Evolutionary conservation across 177 flowering plant genomes (phyloP), one percentile per base, ranked within the genome.

Genomic region (Vitis hybrid): DNA sequence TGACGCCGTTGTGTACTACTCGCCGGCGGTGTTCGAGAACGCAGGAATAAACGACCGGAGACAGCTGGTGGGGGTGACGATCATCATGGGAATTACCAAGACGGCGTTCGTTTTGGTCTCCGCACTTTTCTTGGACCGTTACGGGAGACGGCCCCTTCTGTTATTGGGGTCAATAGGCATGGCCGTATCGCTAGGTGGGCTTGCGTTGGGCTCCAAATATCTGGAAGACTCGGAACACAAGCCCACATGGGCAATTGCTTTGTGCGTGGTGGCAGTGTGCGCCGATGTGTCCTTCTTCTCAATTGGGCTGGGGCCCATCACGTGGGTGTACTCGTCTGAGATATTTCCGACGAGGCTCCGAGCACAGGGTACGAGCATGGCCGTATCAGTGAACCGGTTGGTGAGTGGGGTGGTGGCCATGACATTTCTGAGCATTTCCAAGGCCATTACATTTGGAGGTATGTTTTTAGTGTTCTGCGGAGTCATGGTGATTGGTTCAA

Each of bases 221-320:
- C 79, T 89, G 0, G 81, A 82, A 70, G 62, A 67, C 2, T 76
- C 90, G 0, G 54, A 40, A 3, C 16, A 14, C 4, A 88, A 85
- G 77, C 89, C 89, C 1, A 9, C 12, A 5, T 94, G 97, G 98
- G 97, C 93, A 0, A 81, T 91, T 0, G 83, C 61, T 0, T 0
- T 91, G 64, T 77, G 85, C 16, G 82, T 90, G 7, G 69, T 91
- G 11, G 86, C 94, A 0, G 86, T 90, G 0, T 93, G 96, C 59
- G 85, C 88, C 1, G 85, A 76, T 30, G 93, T 86, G 3, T 86
- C 95, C 0, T 90, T 88, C 78, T 93, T 95, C 52, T 89, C 93
- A 1, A 88, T 93, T 56, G 99, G 98, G 81, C 89, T 95, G 56
- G 98, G 98, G 65, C 97, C 98, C 1, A 86, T 89, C 4, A 90